Evolutionary conservation across 169 alveolate genomes (phyloP).

Genomic region (Perkinsus marinus): DNA sequence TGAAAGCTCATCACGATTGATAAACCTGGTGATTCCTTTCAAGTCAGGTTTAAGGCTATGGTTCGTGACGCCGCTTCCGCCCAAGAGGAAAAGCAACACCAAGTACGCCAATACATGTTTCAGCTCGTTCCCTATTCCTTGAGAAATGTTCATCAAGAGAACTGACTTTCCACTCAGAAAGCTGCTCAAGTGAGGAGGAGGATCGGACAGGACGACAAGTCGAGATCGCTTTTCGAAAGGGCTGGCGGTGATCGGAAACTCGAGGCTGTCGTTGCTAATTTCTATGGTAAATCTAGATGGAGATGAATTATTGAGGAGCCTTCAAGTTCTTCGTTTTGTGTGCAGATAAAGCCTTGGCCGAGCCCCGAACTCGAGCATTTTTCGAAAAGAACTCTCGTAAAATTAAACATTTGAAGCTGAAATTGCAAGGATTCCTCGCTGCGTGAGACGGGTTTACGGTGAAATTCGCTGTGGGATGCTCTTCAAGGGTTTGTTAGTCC

Average conservation of each 20-base stretch:
- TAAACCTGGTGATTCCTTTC: too few species aligned
- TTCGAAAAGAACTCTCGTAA: not conserved
- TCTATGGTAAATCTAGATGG: not conserved
- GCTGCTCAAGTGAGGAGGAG: not conserved
- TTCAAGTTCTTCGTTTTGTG: not conserved
- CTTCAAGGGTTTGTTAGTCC: too few species aligned
- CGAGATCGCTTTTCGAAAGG: not conserved
- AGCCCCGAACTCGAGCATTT: not conserved
- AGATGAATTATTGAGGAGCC: not conserved
- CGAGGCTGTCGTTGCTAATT: not conserved
- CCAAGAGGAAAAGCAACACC: not conserved
- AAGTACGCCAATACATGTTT: not conserved
- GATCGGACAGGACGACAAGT: not conserved
- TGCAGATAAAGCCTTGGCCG: not conserved
- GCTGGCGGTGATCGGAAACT: not conserved
- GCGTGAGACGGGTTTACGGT: not conserved
- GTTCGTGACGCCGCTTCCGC: not conserved
- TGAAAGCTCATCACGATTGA: too few species aligned
- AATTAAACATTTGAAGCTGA: not conserved
- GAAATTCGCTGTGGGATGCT: too few species aligned
- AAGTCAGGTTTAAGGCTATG: not conserved
- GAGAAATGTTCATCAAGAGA: not conserved
- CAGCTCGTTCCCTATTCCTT: too few species aligned
- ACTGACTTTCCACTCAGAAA: not conserved
- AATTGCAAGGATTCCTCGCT: not conserved